phyloP scores from a whole-genome alignment of 1,284 basidiomycete genomes.

The Kalmanozyma brasiliensis region DNA sequence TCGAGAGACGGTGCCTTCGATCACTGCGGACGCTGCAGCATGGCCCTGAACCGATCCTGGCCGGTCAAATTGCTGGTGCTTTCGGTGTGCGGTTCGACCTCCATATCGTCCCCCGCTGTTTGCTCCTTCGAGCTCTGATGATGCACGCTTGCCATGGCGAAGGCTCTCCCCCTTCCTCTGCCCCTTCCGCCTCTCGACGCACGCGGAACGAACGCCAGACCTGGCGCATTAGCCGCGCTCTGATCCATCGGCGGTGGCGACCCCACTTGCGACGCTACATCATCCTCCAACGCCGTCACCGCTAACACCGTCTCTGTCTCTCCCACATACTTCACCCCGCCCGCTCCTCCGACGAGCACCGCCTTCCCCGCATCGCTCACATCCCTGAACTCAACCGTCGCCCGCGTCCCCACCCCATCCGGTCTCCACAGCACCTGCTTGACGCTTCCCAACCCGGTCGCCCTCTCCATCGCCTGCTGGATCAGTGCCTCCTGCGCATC shows the following conservation, averaged over 20 bases:
- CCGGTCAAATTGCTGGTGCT: conserved; percentile 17
- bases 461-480: conserved; percentile 62
- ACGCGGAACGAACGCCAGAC: conserved; percentile 25
- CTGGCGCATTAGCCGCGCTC: too few relatives aligned
- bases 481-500: conserved; percentile 66
- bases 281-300: conserved; percentile 13
- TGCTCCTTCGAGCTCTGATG: background rate
- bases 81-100: conserved; percentile 20
- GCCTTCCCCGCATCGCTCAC: conserved; percentile 48
- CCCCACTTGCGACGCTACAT: background rate
- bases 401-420: conserved; percentile 31
- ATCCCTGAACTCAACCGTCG: conserved; percentile 51
- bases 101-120: conserved; percentile 29
- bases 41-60: conserved; percentile 52
- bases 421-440: conserved; percentile 55
- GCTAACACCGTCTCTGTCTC: conserved; percentile 4
- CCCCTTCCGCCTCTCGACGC: conserved; percentile 24
- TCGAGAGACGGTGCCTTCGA: too few relatives aligned
- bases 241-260: background rate
- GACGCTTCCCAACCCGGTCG: conserved; percentile 46
- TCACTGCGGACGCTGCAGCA: conserved; percentile 26
- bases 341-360: conserved; percentile 28
- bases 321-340: conserved; percentile 8
- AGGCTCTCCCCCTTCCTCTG: conserved; percentile 31
- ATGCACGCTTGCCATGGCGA: conserved; percentile 13